A percentile compares a stretch with the other conserved stretches of the same genome.
Evolutionary conservation across 768 basidiomycete species (phyloP).

Genomic region (Tephrocybe rancida): DNA sequence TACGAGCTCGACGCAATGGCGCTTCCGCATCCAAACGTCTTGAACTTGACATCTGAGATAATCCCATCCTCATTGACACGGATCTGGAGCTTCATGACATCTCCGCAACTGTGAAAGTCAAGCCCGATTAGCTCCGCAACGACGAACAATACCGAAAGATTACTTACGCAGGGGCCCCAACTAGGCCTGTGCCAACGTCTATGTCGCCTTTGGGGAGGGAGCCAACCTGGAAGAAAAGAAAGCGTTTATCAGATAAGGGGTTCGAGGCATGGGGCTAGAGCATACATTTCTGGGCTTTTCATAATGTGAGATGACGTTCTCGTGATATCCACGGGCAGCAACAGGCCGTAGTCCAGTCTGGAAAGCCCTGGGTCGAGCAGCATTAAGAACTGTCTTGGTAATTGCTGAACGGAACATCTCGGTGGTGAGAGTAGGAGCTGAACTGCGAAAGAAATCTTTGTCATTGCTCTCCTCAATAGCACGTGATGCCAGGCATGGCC

Average conservation of each 20-base stretch:
- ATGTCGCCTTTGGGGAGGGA: conserved; percentile 90
- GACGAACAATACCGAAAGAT: conserved; percentile 14
- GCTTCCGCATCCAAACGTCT: conserved; percentile 98
- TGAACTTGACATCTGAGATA: conserved; percentile 99
- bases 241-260: conserved; percentile 61
- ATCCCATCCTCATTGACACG: conserved; percentile 93
- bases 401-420: conserved; percentile 74
- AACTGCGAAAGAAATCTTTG: conserved; percentile 18
- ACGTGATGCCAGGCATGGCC: background rate
- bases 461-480: background rate
- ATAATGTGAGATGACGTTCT: conserved; percentile 97
- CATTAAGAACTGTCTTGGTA: conserved; percentile 49
- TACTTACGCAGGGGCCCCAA: conserved; percentile 93
- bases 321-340: conserved; percentile 79
- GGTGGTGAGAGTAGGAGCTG: conserved; percentile 31
- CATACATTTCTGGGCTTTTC: conserved; percentile 95
- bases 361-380: conserved; percentile 44
- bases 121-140: conserved; percentile 31
- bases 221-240: conserved; percentile 69
- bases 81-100: conserved; percentile 99
- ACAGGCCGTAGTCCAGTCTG: conserved; percentile 49
- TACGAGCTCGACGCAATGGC: conserved; percentile 98
- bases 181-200: conserved; percentile 96
- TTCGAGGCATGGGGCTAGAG: conserved; percentile 38
- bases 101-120: conserved; percentile 72